Base-by-base conservation (phyloP, 495 filamentous ascomycete species). In the Penicillium robsamsonii region DNA sequence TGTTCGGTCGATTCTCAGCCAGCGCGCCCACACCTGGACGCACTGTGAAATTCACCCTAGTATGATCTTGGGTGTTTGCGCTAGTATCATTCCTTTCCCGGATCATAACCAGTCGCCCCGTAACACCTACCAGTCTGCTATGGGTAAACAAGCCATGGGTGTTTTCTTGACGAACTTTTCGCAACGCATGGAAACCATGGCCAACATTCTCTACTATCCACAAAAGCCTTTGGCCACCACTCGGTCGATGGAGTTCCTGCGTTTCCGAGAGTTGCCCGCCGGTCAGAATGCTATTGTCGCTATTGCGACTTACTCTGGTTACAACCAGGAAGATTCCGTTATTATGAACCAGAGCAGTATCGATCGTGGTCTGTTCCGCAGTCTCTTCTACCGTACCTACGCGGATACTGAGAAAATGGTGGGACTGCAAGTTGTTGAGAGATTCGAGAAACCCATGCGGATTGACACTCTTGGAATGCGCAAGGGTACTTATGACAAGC, bases 81-180 rank as follows among this genome's bases (percentile, higher is more conserved):
- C 94, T 53, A 96, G 91, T 79, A 97, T 99, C 72, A 99, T 99
- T 78, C 94, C 94, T 0, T 99, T 97, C 83, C 94, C 94, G 5
- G 95, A 99, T 73, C 94, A 99, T 77, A 99, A 99, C 69, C 94
- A 91, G 83, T 96, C 92, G 55, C 94, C 94, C 57, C 84, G 95
- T 86, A 97, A 97, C 69, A 99, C 94, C 4, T 97, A 97, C 75
- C 95, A 99, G 68, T 96, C 94, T 63, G 94, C 94, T 65, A 99
- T 99, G 94, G 94, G 94, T 75, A 99, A 99, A 76, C 94, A 99
- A 80, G 94, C 94, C 46, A 99, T 99, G 95, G 94, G 94, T 64
- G 91, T 97, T 54, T 96, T 96, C 79, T 81, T 97, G 35, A 97
- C 95, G 12, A 99, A 97, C 67, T 97, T 92, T 66, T 82, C 87